These are phyloP conservation scores for Aureobasidium zeae DNA, from an alignment of 2,329 filamentous ascomycete species.

Conservation along the genomic window DNA sequence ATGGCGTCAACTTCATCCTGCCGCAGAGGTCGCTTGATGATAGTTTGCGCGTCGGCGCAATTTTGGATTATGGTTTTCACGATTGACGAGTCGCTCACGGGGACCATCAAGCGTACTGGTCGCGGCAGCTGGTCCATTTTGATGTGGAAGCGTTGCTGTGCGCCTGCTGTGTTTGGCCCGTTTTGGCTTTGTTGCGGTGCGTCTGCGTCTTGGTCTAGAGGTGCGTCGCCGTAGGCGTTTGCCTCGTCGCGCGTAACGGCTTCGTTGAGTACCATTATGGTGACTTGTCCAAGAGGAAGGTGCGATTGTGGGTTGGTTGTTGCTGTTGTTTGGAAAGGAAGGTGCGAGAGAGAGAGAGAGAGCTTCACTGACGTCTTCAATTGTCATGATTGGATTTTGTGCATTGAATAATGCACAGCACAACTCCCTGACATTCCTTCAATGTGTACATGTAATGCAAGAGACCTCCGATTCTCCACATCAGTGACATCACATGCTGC, in stretches of 20 bases:
- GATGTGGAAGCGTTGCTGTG: constrained; percentile 23
- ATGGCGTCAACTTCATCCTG: constrained; percentile 37
- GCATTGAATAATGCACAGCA: too few species aligned
- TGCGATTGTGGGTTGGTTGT: neutral
- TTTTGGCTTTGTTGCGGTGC: too few species aligned
- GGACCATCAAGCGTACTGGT: constrained; percentile 28
- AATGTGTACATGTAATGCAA: too few species aligned
- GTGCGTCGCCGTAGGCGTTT: constrained; percentile 1
- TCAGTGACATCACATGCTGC: neutral
- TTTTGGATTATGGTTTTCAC: constrained; percentile 26
- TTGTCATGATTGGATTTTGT: too few species aligned
- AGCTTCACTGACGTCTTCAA: too few species aligned
- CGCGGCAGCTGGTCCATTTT: constrained; percentile 32
- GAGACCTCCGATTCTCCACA: neutral
- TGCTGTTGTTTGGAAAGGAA: neutral
- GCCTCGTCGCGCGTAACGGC: neutral
- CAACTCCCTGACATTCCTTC: too few species aligned
- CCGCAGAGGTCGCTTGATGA: constrained; percentile 31
- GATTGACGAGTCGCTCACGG: constrained; percentile 25
- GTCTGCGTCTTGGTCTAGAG: neutral
- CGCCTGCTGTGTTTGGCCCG: too few species aligned
- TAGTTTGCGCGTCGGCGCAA: constrained; percentile 24
- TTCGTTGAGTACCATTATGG: constrained; percentile 2
- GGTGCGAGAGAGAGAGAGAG: too few species aligned
- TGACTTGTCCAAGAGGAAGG: too few species aligned